These are phyloP conservation scores for Fermentozyma sake DNA, from an alignment of 1,139 yeast species.

Conservation along the genomic window DNA sequence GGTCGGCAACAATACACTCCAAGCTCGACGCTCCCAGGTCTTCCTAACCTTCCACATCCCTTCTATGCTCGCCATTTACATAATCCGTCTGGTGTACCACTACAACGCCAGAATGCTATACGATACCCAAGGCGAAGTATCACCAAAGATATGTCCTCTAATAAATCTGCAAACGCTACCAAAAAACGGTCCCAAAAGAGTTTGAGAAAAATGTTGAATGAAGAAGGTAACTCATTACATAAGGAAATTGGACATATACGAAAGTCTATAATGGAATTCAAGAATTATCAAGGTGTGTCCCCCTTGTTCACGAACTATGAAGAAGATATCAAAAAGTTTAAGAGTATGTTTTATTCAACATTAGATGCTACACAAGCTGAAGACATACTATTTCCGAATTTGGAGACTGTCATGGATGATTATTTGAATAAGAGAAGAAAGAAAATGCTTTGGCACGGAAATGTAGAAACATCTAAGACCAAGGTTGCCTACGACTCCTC, in stretches of 20 bases:
- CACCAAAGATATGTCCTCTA: constrained; percentile 2
- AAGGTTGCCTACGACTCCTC: too few relatives aligned
- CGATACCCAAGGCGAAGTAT: constrained; percentile 4
- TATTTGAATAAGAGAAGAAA: constrained; percentile 14
- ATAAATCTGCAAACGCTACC: too few relatives aligned
- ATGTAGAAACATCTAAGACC: constrained; percentile 1
- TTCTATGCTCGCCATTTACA: not conserved
- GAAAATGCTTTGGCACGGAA: too few relatives aligned
- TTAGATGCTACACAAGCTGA: constrained; percentile 1
- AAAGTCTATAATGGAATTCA: not conserved
- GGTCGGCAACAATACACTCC: too few relatives aligned
- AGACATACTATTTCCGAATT: constrained; percentile 10
- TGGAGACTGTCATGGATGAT: constrained; percentile 18
- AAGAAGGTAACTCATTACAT: constrained; percentile 1
- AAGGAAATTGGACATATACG: constrained; percentile 1
- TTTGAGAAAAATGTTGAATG: constrained; percentile 1
- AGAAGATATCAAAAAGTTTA: constrained; percentile 2
- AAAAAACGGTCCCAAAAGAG: too few relatives aligned
- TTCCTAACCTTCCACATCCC: too few relatives aligned
- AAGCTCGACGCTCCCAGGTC: too few relatives aligned
- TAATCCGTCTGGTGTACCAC: constrained; percentile 8
- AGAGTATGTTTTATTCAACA: constrained; percentile 2
- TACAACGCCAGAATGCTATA: constrained; percentile 14
- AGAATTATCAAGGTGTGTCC: constrained; percentile 3
- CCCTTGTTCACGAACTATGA: constrained; percentile 2